Evolutionary conservation across 306 rosid species (phyloP), one percentile per base, ranked within the genome.

Genomic region (Inga laurina): DNA sequence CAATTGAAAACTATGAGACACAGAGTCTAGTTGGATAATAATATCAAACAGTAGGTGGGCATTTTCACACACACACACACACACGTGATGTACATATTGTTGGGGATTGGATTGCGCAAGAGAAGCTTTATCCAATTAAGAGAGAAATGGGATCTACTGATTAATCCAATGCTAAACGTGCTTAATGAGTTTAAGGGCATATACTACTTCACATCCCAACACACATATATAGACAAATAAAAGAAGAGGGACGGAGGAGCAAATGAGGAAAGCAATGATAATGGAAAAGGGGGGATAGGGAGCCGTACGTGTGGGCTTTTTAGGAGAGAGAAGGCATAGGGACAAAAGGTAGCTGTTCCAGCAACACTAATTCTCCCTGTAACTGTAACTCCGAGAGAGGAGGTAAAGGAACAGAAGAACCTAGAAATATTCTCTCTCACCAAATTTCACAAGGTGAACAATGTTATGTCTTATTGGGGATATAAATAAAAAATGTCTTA

Each of bases 351-450:
- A 80, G 41, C 82, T 76, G 65, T 87, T 85, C 68, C 32, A 1
- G 72, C 75, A 0, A 8, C 70, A 57, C 75, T 80, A 48, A 52
- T 68, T 35, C 22, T 35, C 34, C 21, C 27, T 7, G 45, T 37
- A 44, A 45, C 27, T 7, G 45, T 37, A 44, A 45, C 73, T 34
- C 62, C 3, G 11, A 69, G 57, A 59, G 57, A 59, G 59, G 30
- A 37, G 69, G 14, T 18, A 82, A 48, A 52, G 62, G 69, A 74
- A 81, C 82, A 45, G 82, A 84, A 84, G 35, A 75, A 71, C 77
- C 90, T 82, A 85, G 82, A 86, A 89, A 89, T 90, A 89, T 86
- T 89, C 91, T 81, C 86, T 56, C 86, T 64, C 41, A 35, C 45
- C 22, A 34, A 62, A 75, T 69, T 64, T 69, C 15, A 39, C 1